phyloP scores from a whole-genome alignment of 208 protist genomes.

The Acanthamoeba sp. region DNA sequence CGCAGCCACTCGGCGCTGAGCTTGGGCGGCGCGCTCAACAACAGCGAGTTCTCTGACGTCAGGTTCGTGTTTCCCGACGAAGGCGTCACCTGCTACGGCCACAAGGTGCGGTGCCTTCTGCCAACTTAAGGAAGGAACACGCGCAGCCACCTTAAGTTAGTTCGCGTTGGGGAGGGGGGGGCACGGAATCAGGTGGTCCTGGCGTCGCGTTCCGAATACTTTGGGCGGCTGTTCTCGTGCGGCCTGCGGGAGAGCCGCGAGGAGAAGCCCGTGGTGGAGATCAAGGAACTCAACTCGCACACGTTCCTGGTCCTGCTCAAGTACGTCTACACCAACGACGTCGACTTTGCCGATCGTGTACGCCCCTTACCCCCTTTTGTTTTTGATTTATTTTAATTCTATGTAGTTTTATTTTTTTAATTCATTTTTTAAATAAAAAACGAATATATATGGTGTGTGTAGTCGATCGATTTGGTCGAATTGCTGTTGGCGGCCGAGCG shows the following conservation, averaged over 20 bases:
- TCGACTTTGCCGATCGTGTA: slow-evolving; percentile 18
- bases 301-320: neutral
- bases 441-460: no score
- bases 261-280: slow-evolving; percentile 19
- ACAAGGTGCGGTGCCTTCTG: neutral
- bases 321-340: slow-evolving; percentile 39
- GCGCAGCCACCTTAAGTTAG: no score
- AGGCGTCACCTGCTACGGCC: neutral
- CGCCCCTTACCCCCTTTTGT: neutral
- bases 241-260: neutral
- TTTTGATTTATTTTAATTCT: neutral
- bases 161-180: no score
- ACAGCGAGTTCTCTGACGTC: neutral
- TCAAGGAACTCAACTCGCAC: neutral
- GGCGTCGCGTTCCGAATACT: neutral
- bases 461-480: neutral
- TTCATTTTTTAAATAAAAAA: no score
- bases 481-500: neutral
- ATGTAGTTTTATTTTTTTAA: neutral
- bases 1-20: neutral
- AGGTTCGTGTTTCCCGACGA: neutral
- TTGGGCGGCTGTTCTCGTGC: slow-evolving; percentile 15
- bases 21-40: neutral
- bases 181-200: neutral
- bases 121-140: no score